These are phyloP conservation scores for Talaromyces ruber DNA, from an alignment of 495 filamentous ascomycete species.

Conservation along the genomic window DNA sequence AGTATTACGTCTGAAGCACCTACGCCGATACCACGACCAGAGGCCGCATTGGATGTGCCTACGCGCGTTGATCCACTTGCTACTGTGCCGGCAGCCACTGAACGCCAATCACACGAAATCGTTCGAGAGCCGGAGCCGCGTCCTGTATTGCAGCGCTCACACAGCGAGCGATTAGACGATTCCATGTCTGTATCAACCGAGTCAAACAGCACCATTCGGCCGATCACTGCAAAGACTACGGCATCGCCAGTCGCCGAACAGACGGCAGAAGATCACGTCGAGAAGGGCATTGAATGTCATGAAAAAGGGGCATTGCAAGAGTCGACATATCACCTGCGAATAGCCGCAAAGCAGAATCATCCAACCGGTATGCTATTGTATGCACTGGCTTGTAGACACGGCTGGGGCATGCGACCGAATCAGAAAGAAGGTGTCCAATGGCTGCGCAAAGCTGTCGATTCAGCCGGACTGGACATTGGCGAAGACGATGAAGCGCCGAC, in stretches of 20 bases:
- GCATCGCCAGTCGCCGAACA: constrained; percentile 41
- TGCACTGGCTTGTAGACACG: constrained; percentile 92
- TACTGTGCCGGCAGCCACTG: background rate
- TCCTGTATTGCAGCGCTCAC: constrained; percentile 5
- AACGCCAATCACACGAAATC: constrained; percentile 7
- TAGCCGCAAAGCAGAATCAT: constrained; percentile 76
- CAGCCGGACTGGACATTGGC: constrained; percentile 70
- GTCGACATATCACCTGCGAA: constrained; percentile 89
- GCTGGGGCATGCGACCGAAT: constrained; percentile 94
- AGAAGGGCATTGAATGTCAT: constrained; percentile 80
- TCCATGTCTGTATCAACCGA: constrained; percentile 51
- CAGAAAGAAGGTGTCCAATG: constrained; percentile 82
- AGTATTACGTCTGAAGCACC: background rate
- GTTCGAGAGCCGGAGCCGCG: background rate
- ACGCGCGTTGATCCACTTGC: constrained; percentile 5
- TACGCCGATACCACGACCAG: background rate
- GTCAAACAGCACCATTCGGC: constrained; percentile 57
- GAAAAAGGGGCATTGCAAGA: constrained; percentile 78
- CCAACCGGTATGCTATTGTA: constrained; percentile 94
- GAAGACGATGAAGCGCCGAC: constrained; percentile 59
- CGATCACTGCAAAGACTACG: constrained; percentile 37
- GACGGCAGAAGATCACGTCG: constrained; percentile 77
- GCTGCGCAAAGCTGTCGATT: constrained; percentile 82
- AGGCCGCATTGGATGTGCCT: background rate
- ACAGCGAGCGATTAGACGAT: constrained; percentile 31